Evolutionary conservation across 1,284 basidiomycete genomes (phyloP).

Genomic region (Entoloma clypeatum): DNA sequence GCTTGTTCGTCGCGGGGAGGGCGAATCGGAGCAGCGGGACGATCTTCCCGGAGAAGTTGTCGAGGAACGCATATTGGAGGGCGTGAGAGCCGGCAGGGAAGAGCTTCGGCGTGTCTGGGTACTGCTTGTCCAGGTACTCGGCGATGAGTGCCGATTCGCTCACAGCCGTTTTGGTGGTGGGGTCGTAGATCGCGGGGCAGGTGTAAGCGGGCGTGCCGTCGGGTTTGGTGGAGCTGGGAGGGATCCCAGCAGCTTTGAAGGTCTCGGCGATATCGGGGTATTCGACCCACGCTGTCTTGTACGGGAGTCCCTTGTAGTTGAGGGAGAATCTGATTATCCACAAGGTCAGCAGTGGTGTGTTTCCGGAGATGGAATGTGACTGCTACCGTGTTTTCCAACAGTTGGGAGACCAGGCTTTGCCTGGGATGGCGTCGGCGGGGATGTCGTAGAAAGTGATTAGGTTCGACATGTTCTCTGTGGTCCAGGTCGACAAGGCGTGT

Average conservation of each 20-base stretch:
- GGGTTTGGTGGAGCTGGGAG: conserved; percentile 25
- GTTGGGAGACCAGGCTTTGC: conserved; percentile 17
- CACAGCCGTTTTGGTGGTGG: conserved; percentile 31
- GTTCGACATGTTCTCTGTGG: no score
- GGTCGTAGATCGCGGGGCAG: conserved; percentile 38
- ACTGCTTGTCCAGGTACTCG: conserved; percentile 43
- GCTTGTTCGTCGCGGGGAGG: conserved; percentile 15
- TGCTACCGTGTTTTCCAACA: conserved; percentile 17
- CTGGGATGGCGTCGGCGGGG: conserved; percentile 15
- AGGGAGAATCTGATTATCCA: conserved; percentile 26
- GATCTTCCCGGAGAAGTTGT: conserved; percentile 9
- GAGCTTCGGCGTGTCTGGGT: conserved; percentile 36
- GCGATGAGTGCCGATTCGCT: conserved; percentile 42
- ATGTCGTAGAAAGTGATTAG: conserved; percentile 21
- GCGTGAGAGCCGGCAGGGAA: conserved; percentile 25
- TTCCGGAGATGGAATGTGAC: not conserved
- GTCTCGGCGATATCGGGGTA: conserved; percentile 37
- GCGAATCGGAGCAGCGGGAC: conserved; percentile 17
- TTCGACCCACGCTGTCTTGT: conserved; percentile 39
- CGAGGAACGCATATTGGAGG: conserved; percentile 20
- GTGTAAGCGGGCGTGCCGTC: conserved; percentile 34
- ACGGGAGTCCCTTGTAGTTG: conserved; percentile 39
- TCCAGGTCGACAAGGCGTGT: no score
- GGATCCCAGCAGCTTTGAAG: conserved; percentile 30
- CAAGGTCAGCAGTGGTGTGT: not conserved